Percentiles rank a stretch among this genome's conserved stretches.
Evolutionary conservation across 83 land plant genomes (phyloP).

Genomic region (Larix sibirica): DNA sequence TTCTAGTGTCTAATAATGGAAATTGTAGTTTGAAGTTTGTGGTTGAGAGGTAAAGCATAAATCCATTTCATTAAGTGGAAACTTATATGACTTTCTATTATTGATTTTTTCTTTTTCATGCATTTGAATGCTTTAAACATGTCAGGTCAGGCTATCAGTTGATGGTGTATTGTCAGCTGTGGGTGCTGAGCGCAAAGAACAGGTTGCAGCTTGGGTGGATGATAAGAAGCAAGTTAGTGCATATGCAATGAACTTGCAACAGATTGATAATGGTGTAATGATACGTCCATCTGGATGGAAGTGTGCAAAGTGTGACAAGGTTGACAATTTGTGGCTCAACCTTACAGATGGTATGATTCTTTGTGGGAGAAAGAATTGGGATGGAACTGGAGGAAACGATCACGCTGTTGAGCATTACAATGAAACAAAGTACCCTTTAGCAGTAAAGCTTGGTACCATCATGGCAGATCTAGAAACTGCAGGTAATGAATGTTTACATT

Average conservation of each 20-base stretch:
- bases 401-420: conserved; percentile 94
- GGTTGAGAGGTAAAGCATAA: background rate
- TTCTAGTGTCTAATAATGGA: too few relatives aligned
- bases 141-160: conserved; percentile 94
- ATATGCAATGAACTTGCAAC: conserved; percentile 78
- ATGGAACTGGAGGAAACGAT: conserved; percentile 97
- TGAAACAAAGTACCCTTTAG: conserved; percentile 88
- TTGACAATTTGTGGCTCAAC: conserved; percentile 97
- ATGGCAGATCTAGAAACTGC: conserved; percentile 94
- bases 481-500: conserved; percentile 51
- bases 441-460: conserved; percentile 99
- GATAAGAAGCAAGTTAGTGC: conserved; percentile 86
- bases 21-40: background rate
- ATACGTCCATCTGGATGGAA: conserved; percentile 96
- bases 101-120: background rate
- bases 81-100: background rate
- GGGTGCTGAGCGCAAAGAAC: conserved; percentile 93
- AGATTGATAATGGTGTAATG: conserved; percentile 82
- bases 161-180: conserved; percentile 88
- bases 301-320: conserved; percentile 93
- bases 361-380: conserved; percentile 97
- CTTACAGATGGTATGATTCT: conserved; percentile 95
- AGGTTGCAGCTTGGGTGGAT: conserved; percentile 92
- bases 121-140: conserved; percentile 11
- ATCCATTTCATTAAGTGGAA: background rate